Conservation (phyloP, 169 alveolate genomes). For the Plasmodium knowlesi region DNA sequence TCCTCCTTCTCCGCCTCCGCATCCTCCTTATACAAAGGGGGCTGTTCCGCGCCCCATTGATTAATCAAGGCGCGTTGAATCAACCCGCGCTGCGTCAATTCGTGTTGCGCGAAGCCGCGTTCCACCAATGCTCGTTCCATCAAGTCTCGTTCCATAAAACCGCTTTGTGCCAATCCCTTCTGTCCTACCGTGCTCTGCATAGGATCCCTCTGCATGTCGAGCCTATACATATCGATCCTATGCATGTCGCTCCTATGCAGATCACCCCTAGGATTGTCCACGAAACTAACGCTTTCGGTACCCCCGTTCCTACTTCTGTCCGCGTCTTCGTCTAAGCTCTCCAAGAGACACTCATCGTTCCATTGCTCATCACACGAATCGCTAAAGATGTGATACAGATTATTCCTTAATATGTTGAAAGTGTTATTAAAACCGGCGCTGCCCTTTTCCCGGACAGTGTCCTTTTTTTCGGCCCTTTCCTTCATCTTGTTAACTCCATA, state of each 20-base stretch:
- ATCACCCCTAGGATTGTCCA: background rate
- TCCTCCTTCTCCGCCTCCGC: background rate
- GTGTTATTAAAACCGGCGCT: slow-evolving; percentile 22
- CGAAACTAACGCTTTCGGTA: background rate
- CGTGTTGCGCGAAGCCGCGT: background rate
- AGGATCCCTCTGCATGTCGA: too few relatives aligned
- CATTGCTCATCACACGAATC: slow-evolving; percentile 14
- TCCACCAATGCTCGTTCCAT: background rate
- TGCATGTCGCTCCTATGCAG: background rate
- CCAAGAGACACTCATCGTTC: background rate
- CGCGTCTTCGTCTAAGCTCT: background rate
- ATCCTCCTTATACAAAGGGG: background rate
- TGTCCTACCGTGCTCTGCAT: background rate
- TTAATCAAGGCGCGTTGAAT: background rate
- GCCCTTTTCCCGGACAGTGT: slow-evolving; percentile 1
- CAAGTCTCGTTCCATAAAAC: background rate
- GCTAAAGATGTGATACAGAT: slow-evolving; percentile 23
- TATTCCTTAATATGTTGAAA: slow-evolving; percentile 34
- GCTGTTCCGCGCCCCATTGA: background rate
- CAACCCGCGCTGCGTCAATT: background rate
- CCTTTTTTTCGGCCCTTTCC: slow-evolving; percentile 6
- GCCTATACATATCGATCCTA: too few relatives aligned
- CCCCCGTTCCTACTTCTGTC: background rate
- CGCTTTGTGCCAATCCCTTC: background rate
- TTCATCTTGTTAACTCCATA: background rate